Base-by-base conservation (phyloP, 495 filamentous ascomycete species). In the Thozetella sp. region DNA sequence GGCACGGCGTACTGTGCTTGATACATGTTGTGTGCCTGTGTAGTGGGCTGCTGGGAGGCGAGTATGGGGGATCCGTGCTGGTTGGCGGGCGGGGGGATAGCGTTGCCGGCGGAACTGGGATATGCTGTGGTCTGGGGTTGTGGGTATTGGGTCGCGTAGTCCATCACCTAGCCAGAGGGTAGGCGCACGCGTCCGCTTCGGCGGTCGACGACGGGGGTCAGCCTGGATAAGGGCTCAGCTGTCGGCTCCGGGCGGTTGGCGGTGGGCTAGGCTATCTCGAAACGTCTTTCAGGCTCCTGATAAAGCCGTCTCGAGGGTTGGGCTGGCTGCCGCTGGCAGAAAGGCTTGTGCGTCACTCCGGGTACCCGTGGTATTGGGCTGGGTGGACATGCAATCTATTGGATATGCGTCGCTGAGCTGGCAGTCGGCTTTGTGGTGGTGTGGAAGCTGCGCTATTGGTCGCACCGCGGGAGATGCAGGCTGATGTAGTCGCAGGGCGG, bases 81-180 rank as follows among this genome's bases (percentile, higher is more conserved):
- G 60, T 76, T 83, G 22, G 83, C 81, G 26, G 83, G 82, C 22
- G 86, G 88, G 25, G 85, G 84, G 69, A 88, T 86, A 63, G 80
- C 82, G 78, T 80, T 85, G 71, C 79, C 72, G 68, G 83, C 75
- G 64, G 81, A 79, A 76, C 77, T 72, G 58, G 75, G 74, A 73
- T 85, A 77, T 67, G 73, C 73, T 67, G 71, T 64, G 71, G 73
- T 75, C 67, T 80, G 81, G 68, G 78, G 78, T 71, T 84, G 83
- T 75, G 83, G 84, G 68, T 88, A 88, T 83, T 83, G 82, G 66
- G 9, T 48, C 43, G 85, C 83, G 85, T 89, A 89, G 73, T 89
- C 86, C 83, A 87, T 88, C 80, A 87, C 86, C 71, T 72, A 84
- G 59, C 54, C 58, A 56, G 27, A 60, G 22, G 53, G 61, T 25